Conservation (phyloP, 164 flowering plant species). For the Sextonia rubra region DNA sequence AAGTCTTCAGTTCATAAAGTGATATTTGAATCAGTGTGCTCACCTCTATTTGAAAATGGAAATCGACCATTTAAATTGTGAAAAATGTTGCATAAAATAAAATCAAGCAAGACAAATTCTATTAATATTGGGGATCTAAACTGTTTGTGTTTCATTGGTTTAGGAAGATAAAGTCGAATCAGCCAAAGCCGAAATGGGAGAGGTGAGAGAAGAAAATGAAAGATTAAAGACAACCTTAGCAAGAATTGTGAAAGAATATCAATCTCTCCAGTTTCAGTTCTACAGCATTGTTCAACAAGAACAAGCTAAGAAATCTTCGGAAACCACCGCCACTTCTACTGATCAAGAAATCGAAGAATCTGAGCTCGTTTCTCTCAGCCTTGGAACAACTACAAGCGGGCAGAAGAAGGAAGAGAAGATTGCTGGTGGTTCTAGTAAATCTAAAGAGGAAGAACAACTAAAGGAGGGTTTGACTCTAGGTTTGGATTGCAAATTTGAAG, state of each 20-base stretch:
- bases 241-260: conserved; percentile 50
- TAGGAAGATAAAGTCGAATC: conserved; percentile 48
- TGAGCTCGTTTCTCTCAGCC: conserved; percentile 63
- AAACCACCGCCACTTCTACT: conserved; percentile 6
- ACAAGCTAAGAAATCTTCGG: conserved; percentile 19
- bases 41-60: too few relatives aligned
- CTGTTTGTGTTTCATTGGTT: background rate
- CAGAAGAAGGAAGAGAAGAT: conserved; percentile 31
- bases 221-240: conserved; percentile 48
- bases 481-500: conserved; percentile 31
- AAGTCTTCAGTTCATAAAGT: too few relatives aligned
- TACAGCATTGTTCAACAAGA: conserved; percentile 37
- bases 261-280: conserved; percentile 47
- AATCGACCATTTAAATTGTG: too few relatives aligned
- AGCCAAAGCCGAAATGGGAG: conserved; percentile 62
- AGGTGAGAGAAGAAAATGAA: conserved; percentile 70
- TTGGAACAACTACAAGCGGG: conserved; percentile 46
- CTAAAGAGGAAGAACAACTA: conserved; percentile 18
- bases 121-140: background rate
- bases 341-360: conserved; percentile 38
- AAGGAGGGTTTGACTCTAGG: conserved; percentile 40
- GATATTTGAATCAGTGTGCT: too few relatives aligned
- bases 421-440: conserved; percentile 10
- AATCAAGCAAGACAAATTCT: too few relatives aligned
- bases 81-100: too few relatives aligned